Evolutionary conservation across 2,329 filamentous ascomycete genomes (phyloP).

Genomic region (Raffaelea ambrosiae): DNA sequence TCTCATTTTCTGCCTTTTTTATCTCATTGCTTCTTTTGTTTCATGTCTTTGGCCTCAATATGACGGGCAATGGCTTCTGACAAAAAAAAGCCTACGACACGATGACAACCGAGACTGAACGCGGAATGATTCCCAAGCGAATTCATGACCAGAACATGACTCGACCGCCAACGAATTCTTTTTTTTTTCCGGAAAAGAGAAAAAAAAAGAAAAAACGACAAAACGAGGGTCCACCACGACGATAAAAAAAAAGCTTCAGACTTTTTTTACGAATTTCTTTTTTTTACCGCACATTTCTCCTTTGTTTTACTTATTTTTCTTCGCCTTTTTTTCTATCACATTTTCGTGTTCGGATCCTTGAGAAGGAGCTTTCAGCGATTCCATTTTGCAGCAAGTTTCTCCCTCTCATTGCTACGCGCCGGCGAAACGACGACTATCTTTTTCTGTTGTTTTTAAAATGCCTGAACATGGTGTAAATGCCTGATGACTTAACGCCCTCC

Average conservation of each 20-base stretch:
- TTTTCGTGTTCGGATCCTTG: neutral
- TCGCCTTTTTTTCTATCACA: neutral
- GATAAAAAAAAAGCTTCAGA: neutral
- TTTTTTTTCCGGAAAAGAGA: neutral
- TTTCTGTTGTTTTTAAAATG: constrained; percentile 9
- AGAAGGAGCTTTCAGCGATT: neutral
- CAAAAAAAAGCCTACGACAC: too few relatives aligned
- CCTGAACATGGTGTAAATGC: constrained; percentile 15
- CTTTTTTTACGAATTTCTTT: neutral
- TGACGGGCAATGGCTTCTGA: too few relatives aligned
- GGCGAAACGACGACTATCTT: constrained; percentile 1
- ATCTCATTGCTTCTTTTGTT: neutral
- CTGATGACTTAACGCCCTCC: constrained; percentile 15
- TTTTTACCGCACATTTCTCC: neutral
- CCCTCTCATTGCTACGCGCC: neutral
- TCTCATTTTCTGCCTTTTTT: neutral
- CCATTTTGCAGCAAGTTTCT: neutral
- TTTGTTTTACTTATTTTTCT: constrained; percentile 9
- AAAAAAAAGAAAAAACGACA: neutral
- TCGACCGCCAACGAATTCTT: too few relatives aligned
- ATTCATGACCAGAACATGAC: too few relatives aligned
- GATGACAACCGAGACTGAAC: too few relatives aligned
- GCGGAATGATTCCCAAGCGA: too few relatives aligned
- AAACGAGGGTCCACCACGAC: neutral
- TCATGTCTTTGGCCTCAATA: constrained; percentile 1